Percentiles rank a stretch among this genome's conserved stretches.
phyloP scores from a whole-genome alignment of 345 rosid species.

The Anacardium occidentale region DNA sequence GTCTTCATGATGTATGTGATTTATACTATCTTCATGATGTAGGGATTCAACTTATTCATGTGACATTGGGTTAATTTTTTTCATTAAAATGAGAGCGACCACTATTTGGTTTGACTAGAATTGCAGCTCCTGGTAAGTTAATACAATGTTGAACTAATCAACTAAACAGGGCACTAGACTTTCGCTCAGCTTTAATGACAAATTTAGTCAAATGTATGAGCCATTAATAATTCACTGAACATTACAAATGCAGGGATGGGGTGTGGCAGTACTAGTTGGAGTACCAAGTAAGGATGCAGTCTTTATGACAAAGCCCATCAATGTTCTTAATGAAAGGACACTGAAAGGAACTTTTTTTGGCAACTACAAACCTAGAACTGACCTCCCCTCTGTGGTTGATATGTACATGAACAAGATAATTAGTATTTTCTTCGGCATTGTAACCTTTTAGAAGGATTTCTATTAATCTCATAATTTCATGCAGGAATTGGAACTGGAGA shows the following conservation, averaged over 20 bases:
- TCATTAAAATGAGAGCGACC: too few relatives aligned
- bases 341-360: slow-evolving; percentile 36
- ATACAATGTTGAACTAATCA: too few relatives aligned
- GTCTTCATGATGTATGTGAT: slow-evolving; percentile 37
- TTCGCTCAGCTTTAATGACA: too few relatives aligned
- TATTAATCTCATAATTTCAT: not conserved
- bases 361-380: slow-evolving; percentile 33
- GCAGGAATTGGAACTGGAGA: slow-evolving; percentile 52
- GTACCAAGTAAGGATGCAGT: slow-evolving; percentile 31
- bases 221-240: not conserved
- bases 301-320: slow-evolving; percentile 31
- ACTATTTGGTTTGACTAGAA: too few relatives aligned
- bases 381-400: slow-evolving; percentile 34
- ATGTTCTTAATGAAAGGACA: slow-evolving; percentile 32
- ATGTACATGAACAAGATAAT: slow-evolving; percentile 32
- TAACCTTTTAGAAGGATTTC: not conserved
- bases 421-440: not conserved
- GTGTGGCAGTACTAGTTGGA: slow-evolving; percentile 36
- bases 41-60: too few relatives aligned
- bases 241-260: slow-evolving; percentile 27
- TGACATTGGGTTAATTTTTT: too few relatives aligned
- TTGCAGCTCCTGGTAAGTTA: too few relatives aligned
- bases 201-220: not conserved
- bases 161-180: too few relatives aligned
- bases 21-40: too few relatives aligned